phyloP scores from a whole-genome alignment of 768 basidiomycete species.

The Hemileccinum impolitum region DNA sequence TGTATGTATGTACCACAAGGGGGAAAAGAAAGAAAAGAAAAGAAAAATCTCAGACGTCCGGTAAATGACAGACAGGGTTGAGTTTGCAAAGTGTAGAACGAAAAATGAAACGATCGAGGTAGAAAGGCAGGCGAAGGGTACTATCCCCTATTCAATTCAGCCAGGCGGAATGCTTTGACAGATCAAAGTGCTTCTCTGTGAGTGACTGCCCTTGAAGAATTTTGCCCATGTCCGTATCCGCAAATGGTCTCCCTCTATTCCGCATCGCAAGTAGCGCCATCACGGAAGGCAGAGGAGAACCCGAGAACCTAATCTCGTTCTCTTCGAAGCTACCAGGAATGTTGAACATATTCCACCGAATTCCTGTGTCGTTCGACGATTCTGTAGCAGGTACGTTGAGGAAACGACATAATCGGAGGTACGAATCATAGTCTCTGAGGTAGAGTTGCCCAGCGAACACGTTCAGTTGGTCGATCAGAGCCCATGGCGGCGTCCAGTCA shows the following conservation, averaged over 20 bases:
- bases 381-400: conserved; percentile 13
- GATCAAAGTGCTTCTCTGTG: not conserved
- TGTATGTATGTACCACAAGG: too few relatives aligned
- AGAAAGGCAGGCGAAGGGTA: too few relatives aligned
- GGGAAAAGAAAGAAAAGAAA: too few relatives aligned
- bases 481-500: not conserved
- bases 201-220: not conserved
- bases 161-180: too few relatives aligned
- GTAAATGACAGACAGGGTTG: too few relatives aligned
- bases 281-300: conserved; percentile 20
- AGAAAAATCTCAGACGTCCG: too few relatives aligned
- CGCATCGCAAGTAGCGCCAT: not conserved
- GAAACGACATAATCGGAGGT: conserved; percentile 20
- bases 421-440: conserved; percentile 17
- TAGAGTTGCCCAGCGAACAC: conserved; percentile 12
- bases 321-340: not conserved
- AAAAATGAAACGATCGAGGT: too few relatives aligned
- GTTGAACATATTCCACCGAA: not conserved
- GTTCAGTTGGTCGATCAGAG: conserved; percentile 20
- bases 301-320: conserved; percentile 20
- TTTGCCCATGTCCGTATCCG: not conserved
- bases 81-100: too few relatives aligned
- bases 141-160: too few relatives aligned
- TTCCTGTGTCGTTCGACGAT: not conserved
- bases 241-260: not conserved